Evolutionary conservation across 257 asterid genomes (phyloP).

Genomic region (Thymus mandschuricus): DNA sequence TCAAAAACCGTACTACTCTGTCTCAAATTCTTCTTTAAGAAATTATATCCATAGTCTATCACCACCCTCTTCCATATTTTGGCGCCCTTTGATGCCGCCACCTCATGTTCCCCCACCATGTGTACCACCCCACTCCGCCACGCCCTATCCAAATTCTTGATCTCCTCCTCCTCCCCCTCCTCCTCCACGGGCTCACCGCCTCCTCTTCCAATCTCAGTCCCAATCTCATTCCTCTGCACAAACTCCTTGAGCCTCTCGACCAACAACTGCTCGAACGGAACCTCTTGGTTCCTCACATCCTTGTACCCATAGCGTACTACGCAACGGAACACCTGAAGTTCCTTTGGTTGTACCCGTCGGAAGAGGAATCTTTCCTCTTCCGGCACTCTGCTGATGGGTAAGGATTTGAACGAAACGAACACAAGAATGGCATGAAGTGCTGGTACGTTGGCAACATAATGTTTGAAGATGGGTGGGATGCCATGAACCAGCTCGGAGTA

Average conservation of each 20-base stretch:
- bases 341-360: conserved; percentile 48
- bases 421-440: conserved; percentile 55
- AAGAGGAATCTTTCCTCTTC: conserved; percentile 57
- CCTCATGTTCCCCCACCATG: conserved; percentile 71
- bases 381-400: conserved; percentile 56
- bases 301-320: conserved; percentile 66
- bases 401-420: conserved; percentile 57
- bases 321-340: conserved; percentile 50
- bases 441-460: conserved; percentile 40
- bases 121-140: conserved; percentile 56
- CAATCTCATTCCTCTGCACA: conserved; percentile 1
- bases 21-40: conserved; percentile 60
- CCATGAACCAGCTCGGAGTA: conserved; percentile 70
- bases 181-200: background rate
- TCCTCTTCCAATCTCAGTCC: background rate
- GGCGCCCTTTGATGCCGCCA: conserved; percentile 52
- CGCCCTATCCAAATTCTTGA: conserved; percentile 47
- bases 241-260: conserved; percentile 46
- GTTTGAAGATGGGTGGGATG: conserved; percentile 57
- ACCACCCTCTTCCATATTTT: conserved; percentile 44
- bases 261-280: conserved; percentile 43
- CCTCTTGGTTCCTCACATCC: conserved; percentile 46
- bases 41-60: conserved; percentile 56
- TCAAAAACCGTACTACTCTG: conserved; percentile 53
- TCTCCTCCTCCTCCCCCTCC: conserved; percentile 21